Evolutionary conservation across 2,329 filamentous ascomycete genomes (phyloP), one percentile per base, ranked within the genome.

Genomic region (Fusarium drepaniforme): DNA sequence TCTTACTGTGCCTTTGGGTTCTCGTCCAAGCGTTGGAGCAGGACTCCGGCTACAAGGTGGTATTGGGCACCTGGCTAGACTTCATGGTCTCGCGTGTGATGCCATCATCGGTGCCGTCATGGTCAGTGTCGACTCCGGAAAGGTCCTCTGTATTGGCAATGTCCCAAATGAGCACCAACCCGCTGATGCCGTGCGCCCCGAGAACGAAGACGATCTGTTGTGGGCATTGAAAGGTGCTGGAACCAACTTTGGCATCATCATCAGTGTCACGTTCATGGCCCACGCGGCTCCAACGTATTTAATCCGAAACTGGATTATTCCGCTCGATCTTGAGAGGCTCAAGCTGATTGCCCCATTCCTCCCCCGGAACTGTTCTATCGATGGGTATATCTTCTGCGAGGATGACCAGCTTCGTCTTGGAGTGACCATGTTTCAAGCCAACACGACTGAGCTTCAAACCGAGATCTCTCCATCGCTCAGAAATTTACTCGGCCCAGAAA

Each of bases 31-130:
- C 73, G 90, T 93, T 30, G 91, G 91, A 4, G 87, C 89, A 0
- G 91, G 91, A 0, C 74, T 90, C 16, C 92, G 90, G 89, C 83
- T 93, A 57, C 90, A 93, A 83, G 91, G 91, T 46, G 90, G 91
- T 63, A 90, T 93, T 59, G 90, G 90, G 3, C 90, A 92, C 73
- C 82, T 91, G n/a, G 77, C 87, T 40, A 84, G 90, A 68, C 65
- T 84, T 11, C 80, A 90, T 72, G 90, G 91, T 1, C 88, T 93
- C 15, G 71, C 89, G 4, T 92, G 89, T 73, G 90, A 93, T 72
- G 79, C 86, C 53, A 88, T 93, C 56, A 79, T 92, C n/a, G 90
- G 91, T 71, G 90, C 88, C 23, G 85, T 92, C 3, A 15, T 92
- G 30, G 86, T 92, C 79, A 87, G 86, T 72, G 85, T 89, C 64